Percentiles rank a stretch among this genome's conserved stretches.
Evolutionary conservation across 495 filamentous ascomycete genomes (phyloP).

Genomic region (Sordaria brevicollis): DNA sequence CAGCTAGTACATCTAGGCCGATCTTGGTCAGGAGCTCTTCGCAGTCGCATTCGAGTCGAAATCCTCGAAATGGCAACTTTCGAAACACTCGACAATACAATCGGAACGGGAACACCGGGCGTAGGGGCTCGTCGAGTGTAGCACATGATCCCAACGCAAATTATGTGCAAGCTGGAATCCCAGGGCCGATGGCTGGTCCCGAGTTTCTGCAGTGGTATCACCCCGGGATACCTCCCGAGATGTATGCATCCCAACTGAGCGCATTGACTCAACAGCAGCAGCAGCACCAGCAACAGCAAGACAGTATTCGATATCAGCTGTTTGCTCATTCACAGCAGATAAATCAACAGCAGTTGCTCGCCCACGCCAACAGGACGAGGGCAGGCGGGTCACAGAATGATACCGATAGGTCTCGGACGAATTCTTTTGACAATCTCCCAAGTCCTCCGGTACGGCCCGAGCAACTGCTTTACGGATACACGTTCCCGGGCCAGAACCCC

Average conservation of each 20-base stretch:
- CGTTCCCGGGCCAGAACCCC: slow-evolving; percentile 12
- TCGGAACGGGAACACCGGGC: slow-evolving; percentile 28
- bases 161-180: slow-evolving; percentile 10
- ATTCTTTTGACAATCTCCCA: slow-evolving; percentile 43
- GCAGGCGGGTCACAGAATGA: slow-evolving; percentile 23
- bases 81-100: slow-evolving; percentile 47
- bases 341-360: slow-evolving; percentile 33
- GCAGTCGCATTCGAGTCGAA: slow-evolving; percentile 34
- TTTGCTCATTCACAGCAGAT: slow-evolving; percentile 38
- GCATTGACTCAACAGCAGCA: slow-evolving; percentile 30
- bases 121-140: slow-evolving; percentile 29
- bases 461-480: slow-evolving; percentile 26
- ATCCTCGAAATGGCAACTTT: slow-evolving; percentile 49
- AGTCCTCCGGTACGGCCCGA: slow-evolving; percentile 42
- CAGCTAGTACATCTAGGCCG: slow-evolving; percentile 40
- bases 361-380: slow-evolving; percentile 31
- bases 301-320: slow-evolving; percentile 31
- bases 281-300: slow-evolving; percentile 10
- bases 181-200: slow-evolving; percentile 17
- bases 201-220: slow-evolving; percentile 34
- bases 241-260: slow-evolving; percentile 28
- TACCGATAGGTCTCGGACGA: slow-evolving; percentile 40
- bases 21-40: slow-evolving; percentile 42
- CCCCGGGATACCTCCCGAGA: slow-evolving; percentile 32
- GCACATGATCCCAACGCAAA: slow-evolving; percentile 23